A percentile compares a stretch with the other conserved stretches of the same genome.
Evolutionary conservation across 2,329 filamentous ascomycete species (phyloP).

Genomic region (Huntiella decipiens): DNA sequence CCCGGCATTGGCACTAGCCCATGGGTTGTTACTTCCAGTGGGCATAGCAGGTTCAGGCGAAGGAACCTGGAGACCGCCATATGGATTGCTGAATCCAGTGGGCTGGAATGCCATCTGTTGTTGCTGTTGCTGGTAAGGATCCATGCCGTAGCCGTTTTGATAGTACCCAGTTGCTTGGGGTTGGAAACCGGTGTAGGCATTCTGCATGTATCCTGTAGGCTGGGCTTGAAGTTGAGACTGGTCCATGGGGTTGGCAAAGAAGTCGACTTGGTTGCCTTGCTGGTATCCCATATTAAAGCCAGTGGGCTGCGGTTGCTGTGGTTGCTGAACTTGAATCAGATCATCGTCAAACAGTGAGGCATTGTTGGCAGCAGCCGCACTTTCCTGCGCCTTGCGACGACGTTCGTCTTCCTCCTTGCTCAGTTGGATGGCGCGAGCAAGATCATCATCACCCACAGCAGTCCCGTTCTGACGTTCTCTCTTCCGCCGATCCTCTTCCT

Average conservation of each 20-base stretch:
- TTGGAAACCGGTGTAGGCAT: constrained; percentile 35
- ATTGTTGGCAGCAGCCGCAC: constrained; percentile 46
- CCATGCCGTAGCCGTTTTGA: constrained; percentile 50
- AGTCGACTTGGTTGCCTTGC: constrained; percentile 89
- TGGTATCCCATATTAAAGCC: constrained; percentile 96
- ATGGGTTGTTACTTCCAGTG: constrained; percentile 84
- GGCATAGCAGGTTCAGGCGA: constrained; percentile 44
- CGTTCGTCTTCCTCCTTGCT: constrained; percentile 90
- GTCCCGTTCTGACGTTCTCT: constrained; percentile 41
- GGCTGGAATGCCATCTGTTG: constrained; percentile 21
- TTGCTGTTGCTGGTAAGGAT: constrained; percentile 44
- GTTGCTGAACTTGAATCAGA: constrained; percentile 31
- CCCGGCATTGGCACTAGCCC: constrained; percentile 46
- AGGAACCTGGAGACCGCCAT: constrained; percentile 24
- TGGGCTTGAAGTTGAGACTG: constrained; percentile 57
- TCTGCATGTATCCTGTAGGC: constrained; percentile 51
- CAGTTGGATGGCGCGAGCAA: constrained; percentile 85
- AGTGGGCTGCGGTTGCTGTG: constrained; percentile 52
- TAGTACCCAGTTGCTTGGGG: constrained; percentile 37
- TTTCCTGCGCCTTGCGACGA: constrained; percentile 64
- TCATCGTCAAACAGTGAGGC: constrained; percentile 77
- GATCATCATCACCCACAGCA: constrained; percentile 48
- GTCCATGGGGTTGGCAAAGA: constrained; percentile 88
- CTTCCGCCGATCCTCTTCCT: constrained; percentile 70
- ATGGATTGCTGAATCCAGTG: constrained; percentile 33